Percentiles rank a stretch among this genome's conserved stretches.
Conservation (phyloP, 768 basidiomycete genomes). For the Pulveroboletus sp. region DNA sequence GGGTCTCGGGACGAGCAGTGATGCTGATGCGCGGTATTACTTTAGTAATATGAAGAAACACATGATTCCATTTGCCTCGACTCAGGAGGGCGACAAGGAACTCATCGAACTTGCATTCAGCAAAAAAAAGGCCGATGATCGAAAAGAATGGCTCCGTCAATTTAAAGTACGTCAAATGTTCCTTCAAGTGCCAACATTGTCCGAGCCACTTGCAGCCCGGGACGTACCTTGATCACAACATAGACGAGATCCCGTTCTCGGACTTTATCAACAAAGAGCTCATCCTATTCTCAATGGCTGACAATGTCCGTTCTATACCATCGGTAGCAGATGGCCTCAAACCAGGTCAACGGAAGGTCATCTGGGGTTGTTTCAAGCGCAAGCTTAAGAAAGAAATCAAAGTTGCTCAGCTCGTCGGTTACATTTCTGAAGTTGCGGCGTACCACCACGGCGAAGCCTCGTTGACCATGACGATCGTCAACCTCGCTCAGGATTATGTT, state of each 20-base stretch:
- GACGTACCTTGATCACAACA: conserved; percentile 87
- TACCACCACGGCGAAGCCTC: conserved; percentile 97
- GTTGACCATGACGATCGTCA: conserved; percentile 87
- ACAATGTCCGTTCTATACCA: conserved; percentile 97
- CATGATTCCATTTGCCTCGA: conserved; percentile 86
- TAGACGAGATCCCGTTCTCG: conserved; percentile 79
- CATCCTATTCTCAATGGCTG: conserved; percentile 99
- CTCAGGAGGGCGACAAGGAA: conserved; percentile 77
- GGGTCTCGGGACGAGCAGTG: conserved; percentile 95
- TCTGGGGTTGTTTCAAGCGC: conserved; percentile 94
- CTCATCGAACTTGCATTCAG: conserved; percentile 98
- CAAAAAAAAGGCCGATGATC: conserved; percentile 98
- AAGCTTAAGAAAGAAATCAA: conserved; percentile 92
- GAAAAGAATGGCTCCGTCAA: conserved; percentile 96
- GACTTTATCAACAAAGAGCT: conserved; percentile 99
- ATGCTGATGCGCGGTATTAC: conserved; percentile 88
- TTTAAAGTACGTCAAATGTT: conserved; percentile 59
- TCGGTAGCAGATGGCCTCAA: conserved; percentile 93
- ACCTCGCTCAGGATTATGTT: conserved; percentile 90
- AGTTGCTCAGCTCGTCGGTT: conserved; percentile 95
- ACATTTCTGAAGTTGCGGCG: conserved; percentile 88
- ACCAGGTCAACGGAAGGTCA: conserved; percentile 95
- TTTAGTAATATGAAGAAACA: conserved; percentile 92
- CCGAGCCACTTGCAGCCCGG: conserved; percentile 63
- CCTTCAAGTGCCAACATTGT: not conserved